A percentile compares a stretch with the other conserved stretches of the same genome.
phyloP scores from a whole-genome alignment of 2,329 filamentous ascomycete species.

The Curvularia verruculosa region DNA sequence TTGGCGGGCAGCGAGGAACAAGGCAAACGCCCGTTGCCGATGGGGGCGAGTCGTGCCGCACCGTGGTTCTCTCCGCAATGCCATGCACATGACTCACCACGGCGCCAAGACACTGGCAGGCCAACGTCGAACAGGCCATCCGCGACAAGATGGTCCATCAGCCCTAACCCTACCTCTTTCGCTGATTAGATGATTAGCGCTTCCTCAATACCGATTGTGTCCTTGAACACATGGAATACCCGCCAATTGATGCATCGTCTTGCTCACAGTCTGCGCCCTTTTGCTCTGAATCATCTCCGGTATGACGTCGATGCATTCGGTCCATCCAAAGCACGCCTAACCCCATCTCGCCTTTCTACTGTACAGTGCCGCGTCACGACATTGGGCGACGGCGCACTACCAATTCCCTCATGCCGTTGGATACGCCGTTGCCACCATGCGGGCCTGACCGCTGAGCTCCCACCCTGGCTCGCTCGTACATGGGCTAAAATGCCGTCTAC shows the following conservation, averaged over 20 bases:
- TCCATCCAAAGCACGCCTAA: not conserved
- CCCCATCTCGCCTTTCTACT: not conserved
- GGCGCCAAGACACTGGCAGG: not conserved
- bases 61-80: not conserved
- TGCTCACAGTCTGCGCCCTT: not conserved
- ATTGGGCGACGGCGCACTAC: not conserved
- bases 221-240: not conserved
- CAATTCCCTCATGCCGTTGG: constrained; percentile 12
- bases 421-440: constrained; percentile 14
- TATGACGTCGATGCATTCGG: not conserved
- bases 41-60: not conserved
- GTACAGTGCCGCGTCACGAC: not conserved
- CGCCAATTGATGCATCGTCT: too few species aligned
- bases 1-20: not conserved
- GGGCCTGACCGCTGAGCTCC: constrained; percentile 17
- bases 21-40: not conserved
- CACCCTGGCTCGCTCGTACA: not conserved
- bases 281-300: not conserved
- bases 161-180: not conserved
- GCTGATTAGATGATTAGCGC: not conserved
- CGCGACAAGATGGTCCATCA: not conserved
- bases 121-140: not conserved
- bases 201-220: not conserved
- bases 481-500: too few species aligned
- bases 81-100: not conserved